Percentiles rank a stretch among this genome's conserved stretches.
Conservation (phyloP, 768 basidiomycete genomes). For the Tricholoma bakamatsutake region DNA sequence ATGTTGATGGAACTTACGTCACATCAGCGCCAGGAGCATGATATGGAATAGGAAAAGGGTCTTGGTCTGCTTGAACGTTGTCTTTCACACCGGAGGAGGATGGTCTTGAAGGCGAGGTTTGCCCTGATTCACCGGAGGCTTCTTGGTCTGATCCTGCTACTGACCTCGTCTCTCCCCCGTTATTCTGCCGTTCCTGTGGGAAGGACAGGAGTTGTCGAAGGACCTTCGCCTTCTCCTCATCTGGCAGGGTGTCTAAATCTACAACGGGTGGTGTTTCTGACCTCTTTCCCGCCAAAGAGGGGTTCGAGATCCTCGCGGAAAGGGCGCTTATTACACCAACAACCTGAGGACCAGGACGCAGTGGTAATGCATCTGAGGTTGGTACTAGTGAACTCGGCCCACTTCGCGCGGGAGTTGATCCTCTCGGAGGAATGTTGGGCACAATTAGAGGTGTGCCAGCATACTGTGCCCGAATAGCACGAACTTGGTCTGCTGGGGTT, state of each 20-base stretch:
- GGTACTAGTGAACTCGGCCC: slow-evolving; percentile 10
- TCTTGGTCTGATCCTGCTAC: slow-evolving; percentile 23
- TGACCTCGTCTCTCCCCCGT: slow-evolving; percentile 22
- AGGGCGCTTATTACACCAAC: slow-evolving; percentile 34
- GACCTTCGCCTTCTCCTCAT: slow-evolving; percentile 81
- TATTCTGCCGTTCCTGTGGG: slow-evolving; percentile 53
- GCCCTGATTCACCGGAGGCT: slow-evolving; percentile 22
- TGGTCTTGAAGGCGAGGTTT: slow-evolving; percentile 18
- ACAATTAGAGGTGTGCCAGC: slow-evolving; percentile 45
- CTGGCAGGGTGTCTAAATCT: slow-evolving; percentile 58
- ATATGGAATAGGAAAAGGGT: slow-evolving; percentile 85
- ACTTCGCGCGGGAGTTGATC: slow-evolving; percentile 14
- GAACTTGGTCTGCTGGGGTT: slow-evolving; percentile 50
- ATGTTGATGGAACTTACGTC: slow-evolving; percentile 58
- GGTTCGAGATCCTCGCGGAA: slow-evolving; percentile 20
- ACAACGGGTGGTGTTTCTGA: slow-evolving; percentile 25
- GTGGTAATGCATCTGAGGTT: slow-evolving; percentile 10
- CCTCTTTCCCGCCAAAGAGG: slow-evolving; percentile 13
- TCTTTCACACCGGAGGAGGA: slow-evolving; percentile 16
- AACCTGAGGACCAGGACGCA: slow-evolving; percentile 10
- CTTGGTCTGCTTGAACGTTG: slow-evolving; percentile 44
- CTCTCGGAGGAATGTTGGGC: slow-evolving; percentile 49
- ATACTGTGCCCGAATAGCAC: slow-evolving; percentile 61
- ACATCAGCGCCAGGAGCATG: slow-evolving; percentile 85
- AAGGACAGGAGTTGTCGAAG: slow-evolving; percentile 77